Percentiles rank a stretch among this genome's conserved stretches.
Conservation (phyloP, 495 filamentous ascomycete species). For the Jackrogersella minutella region DNA sequence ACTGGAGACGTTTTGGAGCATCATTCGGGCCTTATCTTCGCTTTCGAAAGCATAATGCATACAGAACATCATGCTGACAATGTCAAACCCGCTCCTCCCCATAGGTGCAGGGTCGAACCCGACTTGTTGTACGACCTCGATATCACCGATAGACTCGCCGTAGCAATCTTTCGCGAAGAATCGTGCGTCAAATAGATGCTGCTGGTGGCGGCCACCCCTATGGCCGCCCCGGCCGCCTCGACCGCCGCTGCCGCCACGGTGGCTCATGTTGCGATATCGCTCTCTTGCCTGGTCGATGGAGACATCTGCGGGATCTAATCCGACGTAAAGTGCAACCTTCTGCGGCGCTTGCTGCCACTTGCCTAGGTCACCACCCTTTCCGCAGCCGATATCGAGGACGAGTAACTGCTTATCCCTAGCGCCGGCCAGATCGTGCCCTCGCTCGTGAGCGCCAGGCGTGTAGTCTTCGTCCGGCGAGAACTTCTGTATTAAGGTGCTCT, state of each 20-base stretch:
- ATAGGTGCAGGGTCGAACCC: slow-evolving; percentile 76
- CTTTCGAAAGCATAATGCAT: slow-evolving; percentile 99
- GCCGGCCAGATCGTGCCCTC: slow-evolving; percentile 54
- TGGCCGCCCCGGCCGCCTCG: slow-evolving; percentile 57
- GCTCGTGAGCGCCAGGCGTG: slow-evolving; percentile 62
- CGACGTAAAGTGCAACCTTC: slow-evolving; percentile 85
- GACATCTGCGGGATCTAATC: slow-evolving; percentile 89
- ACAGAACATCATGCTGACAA: slow-evolving; percentile 98
- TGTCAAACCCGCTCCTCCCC: slow-evolving; percentile 84
- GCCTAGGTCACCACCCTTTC: slow-evolving; percentile 92
- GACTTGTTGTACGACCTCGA: slow-evolving; percentile 80
- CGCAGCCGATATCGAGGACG: slow-evolving; percentile 93
- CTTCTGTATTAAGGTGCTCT: slow-evolving; percentile 95
- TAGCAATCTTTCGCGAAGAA: slow-evolving; percentile 93
- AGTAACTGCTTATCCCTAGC: slow-evolving; percentile 65
- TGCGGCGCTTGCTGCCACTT: slow-evolving; percentile 96
- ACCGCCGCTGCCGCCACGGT: slow-evolving; percentile 65
- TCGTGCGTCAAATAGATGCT: slow-evolving; percentile 76
- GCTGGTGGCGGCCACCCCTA: slow-evolving; percentile 53
- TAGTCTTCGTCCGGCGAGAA: slow-evolving; percentile 85
- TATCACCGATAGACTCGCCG: slow-evolving; percentile 76
- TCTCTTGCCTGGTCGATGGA: slow-evolving; percentile 89
- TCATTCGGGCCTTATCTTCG: slow-evolving; percentile 84
- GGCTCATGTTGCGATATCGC: slow-evolving; percentile 75
- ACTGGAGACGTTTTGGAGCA: slow-evolving; percentile 92